Percentiles rank a stretch among this genome's conserved stretches.
These are phyloP conservation scores for Lizonia empirigonia DNA, from an alignment of 2,329 filamentous ascomycete genomes.

Conservation along the genomic window DNA sequence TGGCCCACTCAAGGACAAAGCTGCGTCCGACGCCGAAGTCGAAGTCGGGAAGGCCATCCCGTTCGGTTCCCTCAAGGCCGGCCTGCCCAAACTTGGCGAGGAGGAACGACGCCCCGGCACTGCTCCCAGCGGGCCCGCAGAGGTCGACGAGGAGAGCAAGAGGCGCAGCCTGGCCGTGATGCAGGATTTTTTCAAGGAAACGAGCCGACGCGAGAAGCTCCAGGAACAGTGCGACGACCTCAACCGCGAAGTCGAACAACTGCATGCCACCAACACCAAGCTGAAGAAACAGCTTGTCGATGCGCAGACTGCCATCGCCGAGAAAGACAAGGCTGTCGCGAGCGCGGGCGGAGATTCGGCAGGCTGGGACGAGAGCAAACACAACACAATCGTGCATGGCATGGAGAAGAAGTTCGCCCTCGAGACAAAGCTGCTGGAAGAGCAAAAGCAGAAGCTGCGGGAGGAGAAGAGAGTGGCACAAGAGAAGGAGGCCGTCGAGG, in stretches of 20 bases:
- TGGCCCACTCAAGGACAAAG: conserved; percentile 40
- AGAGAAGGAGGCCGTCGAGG: conserved; percentile 40
- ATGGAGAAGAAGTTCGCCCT: conserved; percentile 46
- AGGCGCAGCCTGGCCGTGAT: conserved; percentile 44
- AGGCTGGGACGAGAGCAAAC: conserved; percentile 26
- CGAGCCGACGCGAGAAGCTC: conserved; percentile 43
- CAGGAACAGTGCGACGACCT: conserved; percentile 46
- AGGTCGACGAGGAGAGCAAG: conserved; percentile 41
- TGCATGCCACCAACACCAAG: conserved; percentile 39
- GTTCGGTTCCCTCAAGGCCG: conserved; percentile 36
- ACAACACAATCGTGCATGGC: conserved; percentile 37
- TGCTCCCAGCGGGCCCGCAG: conserved; percentile 39
- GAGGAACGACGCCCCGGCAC: conserved; percentile 39
- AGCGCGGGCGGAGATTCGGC: conserved; percentile 20
- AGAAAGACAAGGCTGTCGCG: conserved; percentile 41
- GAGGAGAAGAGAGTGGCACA: conserved; percentile 40
- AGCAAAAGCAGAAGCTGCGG: conserved; percentile 39
- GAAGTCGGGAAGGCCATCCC: conserved; percentile 33
- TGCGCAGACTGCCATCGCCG: conserved; percentile 36
- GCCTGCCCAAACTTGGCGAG: conserved; percentile 39
- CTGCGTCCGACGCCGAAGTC: conserved; percentile 45
- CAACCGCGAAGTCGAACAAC: conserved; percentile 38
- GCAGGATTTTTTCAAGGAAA: conserved; percentile 50
- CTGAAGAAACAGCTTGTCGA: conserved; percentile 42
- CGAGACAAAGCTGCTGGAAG: conserved; percentile 42